Percentiles rank a stretch among this genome's conserved stretches.
Evolutionary conservation across 1,139 yeast species (phyloP).

Genomic region (Torulaspora globosa): DNA sequence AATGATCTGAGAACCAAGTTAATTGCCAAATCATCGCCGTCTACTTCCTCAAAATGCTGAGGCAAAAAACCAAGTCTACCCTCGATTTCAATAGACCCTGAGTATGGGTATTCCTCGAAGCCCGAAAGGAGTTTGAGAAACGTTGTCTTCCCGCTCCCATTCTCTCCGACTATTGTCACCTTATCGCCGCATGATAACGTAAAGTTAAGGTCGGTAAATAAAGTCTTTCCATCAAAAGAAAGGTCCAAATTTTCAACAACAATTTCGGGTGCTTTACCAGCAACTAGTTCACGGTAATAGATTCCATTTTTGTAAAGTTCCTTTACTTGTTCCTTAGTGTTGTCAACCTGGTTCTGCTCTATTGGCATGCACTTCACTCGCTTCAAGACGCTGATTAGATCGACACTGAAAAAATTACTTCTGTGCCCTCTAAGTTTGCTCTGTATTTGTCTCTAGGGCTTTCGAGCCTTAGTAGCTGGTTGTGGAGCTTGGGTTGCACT

Average conservation of each 20-base stretch:
- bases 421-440: not conserved
- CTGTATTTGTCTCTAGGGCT: not conserved
- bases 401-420: not conserved
- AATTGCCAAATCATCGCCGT: constrained; percentile 14
- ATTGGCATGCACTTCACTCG: constrained; percentile 1
- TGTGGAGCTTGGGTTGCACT: not conserved
- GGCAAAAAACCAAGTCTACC: constrained; percentile 18
- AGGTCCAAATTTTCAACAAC: constrained; percentile 14
- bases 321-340: constrained; percentile 9
- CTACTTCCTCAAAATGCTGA: constrained; percentile 20
- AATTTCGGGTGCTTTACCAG: constrained; percentile 16
- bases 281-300: constrained; percentile 14
- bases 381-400: not conserved
- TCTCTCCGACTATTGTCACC: constrained; percentile 19
- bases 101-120: constrained; percentile 14
- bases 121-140: constrained; percentile 15
- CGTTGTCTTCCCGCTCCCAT: constrained; percentile 18
- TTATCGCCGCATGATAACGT: constrained; percentile 15
- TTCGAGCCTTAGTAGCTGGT: not conserved
- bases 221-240: constrained; percentile 15
- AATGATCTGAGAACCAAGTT: constrained; percentile 14
- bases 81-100: constrained; percentile 17
- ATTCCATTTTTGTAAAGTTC: constrained; percentile 15
- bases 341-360: constrained; percentile 1
- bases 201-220: constrained; percentile 17